A percentile compares a stretch with the other conserved stretches of the same genome.
Conservation (phyloP, 257 asterid genomes). For the Verbena officinalis region DNA sequence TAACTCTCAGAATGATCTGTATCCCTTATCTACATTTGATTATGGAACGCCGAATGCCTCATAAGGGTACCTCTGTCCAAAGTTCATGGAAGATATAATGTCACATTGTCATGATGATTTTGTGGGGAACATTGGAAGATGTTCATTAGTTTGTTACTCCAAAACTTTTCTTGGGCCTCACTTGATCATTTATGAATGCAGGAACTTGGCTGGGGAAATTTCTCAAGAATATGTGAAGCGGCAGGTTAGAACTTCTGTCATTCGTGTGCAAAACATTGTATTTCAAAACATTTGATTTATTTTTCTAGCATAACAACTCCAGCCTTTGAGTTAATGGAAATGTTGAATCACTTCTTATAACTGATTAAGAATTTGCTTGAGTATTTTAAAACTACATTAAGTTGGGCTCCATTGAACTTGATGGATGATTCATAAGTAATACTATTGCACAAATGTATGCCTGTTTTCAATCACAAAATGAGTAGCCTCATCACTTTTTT, state of each 20-base stretch:
- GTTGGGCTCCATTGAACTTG: not conserved
- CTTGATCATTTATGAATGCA: slow-evolving; percentile 29
- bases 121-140: not conserved
- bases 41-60: not conserved
- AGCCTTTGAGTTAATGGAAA: not conserved
- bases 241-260: slow-evolving; percentile 55
- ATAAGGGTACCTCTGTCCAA: not conserved
- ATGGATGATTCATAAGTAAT: not conserved
- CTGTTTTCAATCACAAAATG: too few relatives aligned
- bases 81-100: not conserved
- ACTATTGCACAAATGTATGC: too few relatives aligned
- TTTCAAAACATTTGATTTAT: slow-evolving; percentile 3
- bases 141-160: too few relatives aligned
- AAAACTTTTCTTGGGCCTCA: too few relatives aligned
- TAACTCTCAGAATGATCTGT: not conserved
- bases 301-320: not conserved
- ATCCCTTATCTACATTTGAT: not conserved
- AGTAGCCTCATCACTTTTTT: too few relatives aligned
- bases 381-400: not conserved
- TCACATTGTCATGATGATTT: not conserved
- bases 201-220: slow-evolving; percentile 97
- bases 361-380: slow-evolving; percentile 12
- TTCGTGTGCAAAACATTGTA: slow-evolving; percentile 17
- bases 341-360: not conserved
- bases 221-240: slow-evolving; percentile 75